Evolutionary conservation across 805 yeast species (phyloP), one percentile per base, ranked within the genome.

Genomic region (Wickerhamiella parazyma): DNA sequence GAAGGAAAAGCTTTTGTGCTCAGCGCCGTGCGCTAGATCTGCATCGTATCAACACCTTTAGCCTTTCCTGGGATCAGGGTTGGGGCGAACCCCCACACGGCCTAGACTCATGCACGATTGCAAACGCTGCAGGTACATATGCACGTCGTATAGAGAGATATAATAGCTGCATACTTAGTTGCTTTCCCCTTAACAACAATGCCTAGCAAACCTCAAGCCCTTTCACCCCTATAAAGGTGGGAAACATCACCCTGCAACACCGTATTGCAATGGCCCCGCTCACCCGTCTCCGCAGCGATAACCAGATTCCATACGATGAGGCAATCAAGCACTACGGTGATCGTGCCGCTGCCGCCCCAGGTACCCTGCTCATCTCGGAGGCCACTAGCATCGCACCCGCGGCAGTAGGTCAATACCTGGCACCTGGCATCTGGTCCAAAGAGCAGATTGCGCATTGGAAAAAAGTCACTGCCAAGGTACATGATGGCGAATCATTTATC

Each of bases 311-410:
- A 6, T 60, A 68, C 8, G 73, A 69, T 24, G 63, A 70, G 45
- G 62, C 67, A 42, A 56, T 58, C 10, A 61, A 68, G 45, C 76
- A 78, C 59, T 79, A 78, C 55, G 62, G 53, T 20, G 73, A 75
- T 53, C 66, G 82, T 46, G 69, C 85, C n/a, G n/a, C n/a, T n/a
- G 0, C 53, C 61, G 44, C 57, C 44, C 70, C 73, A n/a, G 84
- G 84, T 12, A 69, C 82, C 9, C 58, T 79, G 48, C 45, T 78
- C n/a, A 66, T 75, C 49, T 58, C 76, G 10, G 86, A 78, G 56
- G 83, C 75, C 9, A 70, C 80, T 0, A 65, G 65, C 48, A 65
- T 69, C 9, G 58, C 70, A 8, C 54, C 61, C 1, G 45, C 58
- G 55, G 65, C 68, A 46, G 69, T 67, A 67, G 22, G 62, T 43